A percentile compares a stretch with the other conserved stretches of the same genome.
phyloP scores from a whole-genome alignment of 345 rosid species.

The Durio zibethinus region DNA sequence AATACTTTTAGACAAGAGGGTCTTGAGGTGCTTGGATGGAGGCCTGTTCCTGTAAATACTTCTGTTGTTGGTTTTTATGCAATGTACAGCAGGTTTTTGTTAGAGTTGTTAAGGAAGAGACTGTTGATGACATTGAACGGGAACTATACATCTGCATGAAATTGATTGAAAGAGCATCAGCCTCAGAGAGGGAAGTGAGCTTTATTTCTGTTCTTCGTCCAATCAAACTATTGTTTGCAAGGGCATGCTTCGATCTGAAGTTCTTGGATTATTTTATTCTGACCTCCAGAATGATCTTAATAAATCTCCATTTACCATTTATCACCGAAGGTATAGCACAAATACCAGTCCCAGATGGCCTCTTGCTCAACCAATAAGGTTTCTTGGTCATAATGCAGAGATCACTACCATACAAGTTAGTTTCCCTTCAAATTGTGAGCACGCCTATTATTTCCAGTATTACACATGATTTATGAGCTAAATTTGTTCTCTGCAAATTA shows the following conservation, averaged over 20 bases:
- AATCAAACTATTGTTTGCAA: conserved; percentile 93
- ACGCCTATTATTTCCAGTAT: conserved; percentile 3
- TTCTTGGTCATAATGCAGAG: conserved; percentile 99
- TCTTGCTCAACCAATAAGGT: conserved; percentile 99
- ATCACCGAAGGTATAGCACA: conserved; percentile 94
- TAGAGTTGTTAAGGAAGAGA: conserved; percentile 76
- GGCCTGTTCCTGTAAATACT: conserved; percentile 81
- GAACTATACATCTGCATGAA: conserved; percentile 91
- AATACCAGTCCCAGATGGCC: conserved; percentile 99
- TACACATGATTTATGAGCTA: too few species aligned
- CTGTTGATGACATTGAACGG: conserved; percentile 84
- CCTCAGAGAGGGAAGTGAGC: conserved; percentile 67
- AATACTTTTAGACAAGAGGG: conserved; percentile 88
- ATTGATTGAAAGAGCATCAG: conserved; percentile 67
- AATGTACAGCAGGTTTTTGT: conserved; percentile 89
- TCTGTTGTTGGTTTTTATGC: conserved; percentile 93
- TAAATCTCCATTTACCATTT: conserved; percentile 84
- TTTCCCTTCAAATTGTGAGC: not conserved
- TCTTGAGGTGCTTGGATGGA: conserved; percentile 94
- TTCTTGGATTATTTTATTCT: conserved; percentile 76
- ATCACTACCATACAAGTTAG: conserved; percentile 92
- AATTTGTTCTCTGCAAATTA: conserved; percentile 8
- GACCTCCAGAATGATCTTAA: conserved; percentile 81
- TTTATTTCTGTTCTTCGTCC: conserved; percentile 89
- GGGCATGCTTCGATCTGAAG: conserved; percentile 99